Evolutionary conservation across 805 yeast species (phyloP).

Genomic region (baker's yeast (Saccharomyces cerevisiae)): DNA sequence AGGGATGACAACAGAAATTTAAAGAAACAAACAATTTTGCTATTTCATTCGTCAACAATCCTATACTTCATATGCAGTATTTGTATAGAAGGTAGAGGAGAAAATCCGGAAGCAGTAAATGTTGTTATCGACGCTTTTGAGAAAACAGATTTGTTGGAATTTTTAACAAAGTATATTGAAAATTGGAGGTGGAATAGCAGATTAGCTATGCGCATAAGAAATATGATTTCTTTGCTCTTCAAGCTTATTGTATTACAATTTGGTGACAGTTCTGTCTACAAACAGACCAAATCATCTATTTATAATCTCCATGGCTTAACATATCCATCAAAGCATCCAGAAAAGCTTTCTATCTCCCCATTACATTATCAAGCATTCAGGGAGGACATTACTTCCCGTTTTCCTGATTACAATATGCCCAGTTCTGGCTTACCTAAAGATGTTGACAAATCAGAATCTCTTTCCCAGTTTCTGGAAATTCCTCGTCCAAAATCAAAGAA

Average conservation of each 20-base stretch:
- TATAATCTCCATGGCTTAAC: slow-evolving; percentile 33
- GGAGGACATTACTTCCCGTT: slow-evolving; percentile 64
- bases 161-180: slow-evolving; percentile 46
- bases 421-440: slow-evolving; percentile 39
- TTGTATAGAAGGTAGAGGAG: slow-evolving; percentile 16
- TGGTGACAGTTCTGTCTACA: slow-evolving; percentile 44
- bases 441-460: slow-evolving; percentile 42
- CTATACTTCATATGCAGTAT: slow-evolving; percentile 17
- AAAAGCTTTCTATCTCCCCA: slow-evolving; percentile 54
- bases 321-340: slow-evolving; percentile 19
- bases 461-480: slow-evolving; percentile 51
- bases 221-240: slow-evolving; percentile 45
- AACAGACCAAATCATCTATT: slow-evolving; percentile 40
- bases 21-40: slow-evolving; percentile 12
- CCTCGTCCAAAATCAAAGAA: slow-evolving; percentile 41
- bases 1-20: slow-evolving; percentile 17
- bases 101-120: slow-evolving; percentile 1
- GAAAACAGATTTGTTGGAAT: slow-evolving; percentile 33
- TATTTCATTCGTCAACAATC: slow-evolving; percentile 23
- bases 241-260: slow-evolving; percentile 50
- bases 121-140: slow-evolving; percentile 10
- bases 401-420: slow-evolving; percentile 60
- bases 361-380: slow-evolving; percentile 76
- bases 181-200: slow-evolving; percentile 55
- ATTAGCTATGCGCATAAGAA: slow-evolving; percentile 43